Conservation (phyloP, 1,284 basidiomycete genomes). For the Acaromyces ingoldii region DNA sequence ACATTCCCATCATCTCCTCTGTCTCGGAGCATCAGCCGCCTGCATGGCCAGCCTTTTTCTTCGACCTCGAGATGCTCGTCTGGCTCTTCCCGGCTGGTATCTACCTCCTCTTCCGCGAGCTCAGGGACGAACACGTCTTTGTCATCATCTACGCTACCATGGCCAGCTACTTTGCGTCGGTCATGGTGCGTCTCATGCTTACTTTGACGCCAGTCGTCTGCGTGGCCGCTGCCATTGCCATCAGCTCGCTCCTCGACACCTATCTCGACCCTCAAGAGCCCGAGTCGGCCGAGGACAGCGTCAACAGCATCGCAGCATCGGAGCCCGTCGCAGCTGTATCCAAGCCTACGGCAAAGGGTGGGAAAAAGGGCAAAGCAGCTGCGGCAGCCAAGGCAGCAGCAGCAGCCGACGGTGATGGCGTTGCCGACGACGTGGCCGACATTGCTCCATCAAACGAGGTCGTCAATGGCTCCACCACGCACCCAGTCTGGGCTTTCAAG, state of each 20-base stretch:
- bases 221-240: conserved; percentile 81
- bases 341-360: conserved; percentile 5
- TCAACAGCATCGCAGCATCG: conserved; percentile 29
- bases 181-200: conserved; percentile 96
- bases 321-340: too few species aligned
- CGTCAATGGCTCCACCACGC: not conserved
- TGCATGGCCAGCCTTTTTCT: conserved; percentile 99
- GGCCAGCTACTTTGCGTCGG: conserved; percentile 96
- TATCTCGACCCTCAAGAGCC: conserved; percentile 70
- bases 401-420: not conserved
- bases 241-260: conserved; percentile 80
- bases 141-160: conserved; percentile 97
- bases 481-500: conserved; percentile 48
- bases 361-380: conserved; percentile 21
- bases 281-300: conserved; percentile 51
- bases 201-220: conserved; percentile 88
- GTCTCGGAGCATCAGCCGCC: conserved; percentile 99
- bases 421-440: not conserved
- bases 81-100: conserved; percentile 98
- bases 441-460: too few species aligned
- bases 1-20: conserved; percentile 97
- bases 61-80: conserved; percentile 95
- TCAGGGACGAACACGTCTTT: conserved; percentile 96
- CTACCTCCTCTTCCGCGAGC: conserved; percentile 82
- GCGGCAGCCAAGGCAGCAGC: conserved; percentile 43